Conservation (phyloP, 352 stramenopile species). For the Pythium utonaiense region DNA sequence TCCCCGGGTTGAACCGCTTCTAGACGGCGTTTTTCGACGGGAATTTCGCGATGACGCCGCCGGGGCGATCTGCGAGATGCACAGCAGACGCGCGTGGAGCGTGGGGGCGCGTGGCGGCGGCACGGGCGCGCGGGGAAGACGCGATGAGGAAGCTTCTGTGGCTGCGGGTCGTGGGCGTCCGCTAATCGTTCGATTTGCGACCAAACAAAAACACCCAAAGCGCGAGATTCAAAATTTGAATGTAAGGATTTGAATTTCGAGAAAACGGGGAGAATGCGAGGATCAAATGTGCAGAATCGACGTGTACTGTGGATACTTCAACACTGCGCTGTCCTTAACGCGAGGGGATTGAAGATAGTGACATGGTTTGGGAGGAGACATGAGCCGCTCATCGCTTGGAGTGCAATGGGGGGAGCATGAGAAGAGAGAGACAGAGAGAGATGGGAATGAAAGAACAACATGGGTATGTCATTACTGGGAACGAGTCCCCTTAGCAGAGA, state of each 20-base stretch:
- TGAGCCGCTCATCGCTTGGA: too few relatives aligned
- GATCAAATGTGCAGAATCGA: neutral
- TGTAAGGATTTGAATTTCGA: constrained; percentile 22
- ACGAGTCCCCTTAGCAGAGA: constrained; percentile 3
- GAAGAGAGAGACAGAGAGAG: neutral
- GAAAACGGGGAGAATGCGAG: neutral
- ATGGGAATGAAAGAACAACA: constrained; percentile 7
- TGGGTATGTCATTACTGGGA: constrained; percentile 3
- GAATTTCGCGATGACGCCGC: constrained; percentile 1
- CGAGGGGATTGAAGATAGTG: neutral
- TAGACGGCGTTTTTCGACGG: neutral
- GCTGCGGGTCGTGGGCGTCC: too few relatives aligned
- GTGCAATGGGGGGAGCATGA: neutral
- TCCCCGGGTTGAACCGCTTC: neutral
- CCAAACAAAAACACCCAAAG: constrained; percentile 14
- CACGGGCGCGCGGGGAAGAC: neutral
- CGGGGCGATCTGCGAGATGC: neutral
- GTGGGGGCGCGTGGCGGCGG: neutral
- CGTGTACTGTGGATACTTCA: neutral
- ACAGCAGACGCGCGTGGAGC: neutral
- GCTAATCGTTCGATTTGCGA: constrained; percentile 22
- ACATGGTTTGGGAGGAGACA: too few relatives aligned
- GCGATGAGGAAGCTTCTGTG: too few relatives aligned
- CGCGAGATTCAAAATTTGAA: constrained; percentile 35
- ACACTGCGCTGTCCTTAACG: neutral